Base-by-base conservation (phyloP, 2,329 filamentous ascomycete genomes). In the Nakataea oryzae region DNA sequence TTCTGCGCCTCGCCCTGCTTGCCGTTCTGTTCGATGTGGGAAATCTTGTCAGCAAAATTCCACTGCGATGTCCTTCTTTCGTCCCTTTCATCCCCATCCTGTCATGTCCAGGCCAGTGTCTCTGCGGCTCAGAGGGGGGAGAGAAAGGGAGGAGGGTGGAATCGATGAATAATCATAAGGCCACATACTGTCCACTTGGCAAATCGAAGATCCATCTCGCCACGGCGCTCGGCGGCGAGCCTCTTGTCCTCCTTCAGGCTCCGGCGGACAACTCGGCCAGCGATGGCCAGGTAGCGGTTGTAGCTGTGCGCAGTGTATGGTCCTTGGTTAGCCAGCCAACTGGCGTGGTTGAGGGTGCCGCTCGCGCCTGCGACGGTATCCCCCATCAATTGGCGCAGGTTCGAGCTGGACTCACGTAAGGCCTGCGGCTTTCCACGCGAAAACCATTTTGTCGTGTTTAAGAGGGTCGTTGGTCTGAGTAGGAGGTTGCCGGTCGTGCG, bases 231-330 rank as follows among this genome's bases (percentile, higher is more conserved):
- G 67, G 93, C 92, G 69, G 76, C 76, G 69, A 97, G 78, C 80
- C 95, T 87, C 82, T 92, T 89, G 63, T 95, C 91, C 74, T 99
- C 95, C 85, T 97, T 97, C 77, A 99, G 84, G 76, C 92, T 96
- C 77, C 91, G 90, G 81, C 96, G 95, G 77, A 99, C 90, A 74
- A 91, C 90, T 79, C 93, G 92, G 79, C 93, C 87, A 74, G 95
- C 92, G 80, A 99, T 86, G 74, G 93, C 87, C 76, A 99, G 88
- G 88, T 97, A 97, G 82, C 93, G 95, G 89, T 99, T 99, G 91
- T 99, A 99, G 82, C 95, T 99, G 77, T 63, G 24, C 32, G 47
- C 11, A 29, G 54, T 41, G 32, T 62, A 12, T 28, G n/a, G 34
- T 61, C 54, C 54, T 4, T 26, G 11, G 58, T 62, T 58, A 60